Evolutionary conservation across 257 asterid genomes (phyloP).

Genomic region (Echites panduratus): DNA sequence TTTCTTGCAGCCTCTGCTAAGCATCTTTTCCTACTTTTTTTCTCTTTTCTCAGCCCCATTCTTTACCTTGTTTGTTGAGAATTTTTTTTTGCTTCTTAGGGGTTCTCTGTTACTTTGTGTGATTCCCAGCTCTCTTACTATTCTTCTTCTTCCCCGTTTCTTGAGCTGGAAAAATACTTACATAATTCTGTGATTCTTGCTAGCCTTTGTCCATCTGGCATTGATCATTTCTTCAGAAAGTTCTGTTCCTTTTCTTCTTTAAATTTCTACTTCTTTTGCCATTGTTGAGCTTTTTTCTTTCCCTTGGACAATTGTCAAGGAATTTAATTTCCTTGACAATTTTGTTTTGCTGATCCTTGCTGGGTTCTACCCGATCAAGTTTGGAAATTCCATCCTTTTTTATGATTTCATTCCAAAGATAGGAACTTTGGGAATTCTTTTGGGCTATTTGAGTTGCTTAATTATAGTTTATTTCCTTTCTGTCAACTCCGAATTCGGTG

Average conservation of each 20-base stretch:
- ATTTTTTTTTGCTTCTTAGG: slow-evolving; percentile 9
- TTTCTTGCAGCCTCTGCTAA: slow-evolving; percentile 60
- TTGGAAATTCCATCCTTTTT: slow-evolving; percentile 25
- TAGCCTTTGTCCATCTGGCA: slow-evolving; percentile 31
- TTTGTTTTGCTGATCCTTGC: slow-evolving; percentile 17
- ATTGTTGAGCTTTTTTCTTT: slow-evolving; percentile 24
- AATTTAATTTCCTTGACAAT: slow-evolving; percentile 19
- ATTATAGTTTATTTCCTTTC: background rate
- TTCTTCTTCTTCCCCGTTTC: slow-evolving; percentile 36
- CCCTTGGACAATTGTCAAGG: slow-evolving; percentile 14
- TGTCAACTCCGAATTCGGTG: slow-evolving; percentile 8
- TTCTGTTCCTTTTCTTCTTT: slow-evolving; percentile 29
- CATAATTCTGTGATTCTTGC: slow-evolving; percentile 31
- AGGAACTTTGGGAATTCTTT: slow-evolving; percentile 8
- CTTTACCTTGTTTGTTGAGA: slow-evolving; percentile 29
- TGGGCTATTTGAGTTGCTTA: background rate
- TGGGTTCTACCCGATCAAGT: slow-evolving; percentile 41
- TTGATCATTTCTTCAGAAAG: slow-evolving; percentile 41
- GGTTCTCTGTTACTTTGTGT: slow-evolving; percentile 28
- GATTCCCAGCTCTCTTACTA: slow-evolving; percentile 26
- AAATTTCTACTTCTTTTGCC: slow-evolving; percentile 16
- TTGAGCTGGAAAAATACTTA: slow-evolving; percentile 26
- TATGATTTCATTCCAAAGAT: slow-evolving; percentile 18
- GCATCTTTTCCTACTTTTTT: slow-evolving; percentile 57
- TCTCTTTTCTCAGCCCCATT: slow-evolving; percentile 31